Evolutionary conservation across 495 filamentous ascomycete species (phyloP).

Genomic region (Aspergillus conjunctus): DNA sequence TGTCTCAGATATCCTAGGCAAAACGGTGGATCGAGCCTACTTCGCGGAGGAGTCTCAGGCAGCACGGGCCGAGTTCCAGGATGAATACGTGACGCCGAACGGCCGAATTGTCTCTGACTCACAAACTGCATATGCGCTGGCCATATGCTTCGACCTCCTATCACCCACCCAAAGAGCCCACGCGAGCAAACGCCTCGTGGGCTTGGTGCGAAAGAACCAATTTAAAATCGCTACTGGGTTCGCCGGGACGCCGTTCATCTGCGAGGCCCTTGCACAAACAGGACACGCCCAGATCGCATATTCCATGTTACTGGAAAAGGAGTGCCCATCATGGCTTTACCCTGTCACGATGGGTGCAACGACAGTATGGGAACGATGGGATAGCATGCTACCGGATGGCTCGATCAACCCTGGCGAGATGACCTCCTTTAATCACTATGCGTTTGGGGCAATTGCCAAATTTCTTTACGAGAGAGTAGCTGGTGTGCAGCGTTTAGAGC

Average conservation of each 20-base stretch:
- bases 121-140: constrained; percentile 50
- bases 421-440: constrained; percentile 59
- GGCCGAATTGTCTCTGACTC: constrained; percentile 48
- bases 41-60: constrained; percentile 29
- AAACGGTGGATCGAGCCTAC: constrained; percentile 24
- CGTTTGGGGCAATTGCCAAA: constrained; percentile 42
- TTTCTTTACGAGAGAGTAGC: constrained; percentile 33
- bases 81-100: constrained; percentile 45
- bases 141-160: constrained; percentile 49
- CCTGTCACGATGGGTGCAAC: constrained; percentile 55
- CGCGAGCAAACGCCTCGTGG: constrained; percentile 37
- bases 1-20: constrained; percentile 28
- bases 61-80: constrained; percentile 40
- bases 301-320: constrained; percentile 43
- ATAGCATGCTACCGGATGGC: constrained; percentile 54
- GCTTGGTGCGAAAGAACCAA: constrained; percentile 37
- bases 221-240: constrained; percentile 57
- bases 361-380: constrained; percentile 60
- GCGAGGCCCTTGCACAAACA: constrained; percentile 43
- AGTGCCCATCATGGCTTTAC: constrained; percentile 54
- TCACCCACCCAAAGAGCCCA: constrained; percentile 30
- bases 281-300: constrained; percentile 35
- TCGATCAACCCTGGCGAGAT: constrained; percentile 54
- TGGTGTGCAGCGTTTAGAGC: constrained; percentile 25
- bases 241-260: constrained; percentile 53